Percentiles rank a stretch among this genome's conserved stretches.
Evolutionary conservation across 2,329 filamentous ascomycete species (phyloP).

Genomic region (Epichloe hybrida): DNA sequence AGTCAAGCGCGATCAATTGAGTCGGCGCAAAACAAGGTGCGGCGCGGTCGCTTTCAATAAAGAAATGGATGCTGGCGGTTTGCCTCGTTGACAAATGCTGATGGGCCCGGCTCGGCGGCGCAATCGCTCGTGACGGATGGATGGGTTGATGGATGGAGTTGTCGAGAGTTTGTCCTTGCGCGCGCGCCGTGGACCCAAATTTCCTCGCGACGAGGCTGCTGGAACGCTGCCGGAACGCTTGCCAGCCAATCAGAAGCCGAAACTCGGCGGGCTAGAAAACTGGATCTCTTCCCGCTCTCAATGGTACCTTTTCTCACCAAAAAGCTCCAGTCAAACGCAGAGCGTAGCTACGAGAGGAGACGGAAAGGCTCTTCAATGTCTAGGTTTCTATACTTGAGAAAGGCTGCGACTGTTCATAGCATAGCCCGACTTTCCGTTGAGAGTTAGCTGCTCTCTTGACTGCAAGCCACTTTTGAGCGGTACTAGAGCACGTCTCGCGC

Average conservation of each 20-base stretch:
- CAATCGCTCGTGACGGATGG: conserved; percentile 5
- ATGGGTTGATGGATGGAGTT: conserved; percentile 2
- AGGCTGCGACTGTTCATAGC: not conserved
- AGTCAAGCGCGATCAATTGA: not conserved
- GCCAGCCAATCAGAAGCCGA: conserved; percentile 15
- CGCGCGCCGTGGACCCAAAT: conserved; percentile 19
- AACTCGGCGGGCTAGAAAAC: not conserved
- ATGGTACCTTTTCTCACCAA: not conserved
- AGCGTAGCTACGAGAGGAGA: not conserved
- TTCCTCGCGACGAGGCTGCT: conserved; percentile 24
- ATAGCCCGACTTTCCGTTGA: not conserved
- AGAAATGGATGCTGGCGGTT: not conserved
- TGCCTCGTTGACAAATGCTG: not conserved
- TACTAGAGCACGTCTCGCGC: not conserved
- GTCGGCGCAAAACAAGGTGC: not conserved
- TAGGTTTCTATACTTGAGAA: not conserved
- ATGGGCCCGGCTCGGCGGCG: conserved; percentile 5
- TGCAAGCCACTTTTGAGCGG: not conserved
- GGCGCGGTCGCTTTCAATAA: not conserved
- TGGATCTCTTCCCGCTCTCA: not conserved
- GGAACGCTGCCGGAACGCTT: not conserved
- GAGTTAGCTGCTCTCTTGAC: not conserved
- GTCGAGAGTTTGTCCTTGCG: conserved; percentile 2
- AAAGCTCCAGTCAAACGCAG: not conserved
- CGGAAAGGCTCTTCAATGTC: not conserved